Evolutionary conservation across 257 asterid species (phyloP).

Genomic region (Gentiana macrophylla): DNA sequence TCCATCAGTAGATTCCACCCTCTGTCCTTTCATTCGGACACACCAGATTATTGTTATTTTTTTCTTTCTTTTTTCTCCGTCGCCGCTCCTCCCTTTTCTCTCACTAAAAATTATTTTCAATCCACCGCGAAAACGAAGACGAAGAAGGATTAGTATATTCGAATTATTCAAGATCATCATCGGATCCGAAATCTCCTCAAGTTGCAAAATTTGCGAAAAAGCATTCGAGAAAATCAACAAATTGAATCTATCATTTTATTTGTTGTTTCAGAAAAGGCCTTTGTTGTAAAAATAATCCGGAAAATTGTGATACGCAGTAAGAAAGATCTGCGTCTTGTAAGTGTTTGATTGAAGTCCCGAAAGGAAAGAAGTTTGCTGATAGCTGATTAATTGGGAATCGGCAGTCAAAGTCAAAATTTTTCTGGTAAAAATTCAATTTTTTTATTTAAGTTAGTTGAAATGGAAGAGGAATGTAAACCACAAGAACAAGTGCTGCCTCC

Average conservation of each 20-base stretch:
- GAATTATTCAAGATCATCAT: slow-evolving; percentile 4
- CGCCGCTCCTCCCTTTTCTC: not conserved
- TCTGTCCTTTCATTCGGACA: not conserved
- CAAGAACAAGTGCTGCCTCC: slow-evolving; percentile 16
- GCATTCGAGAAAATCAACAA: not conserved
- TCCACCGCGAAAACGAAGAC: not conserved
- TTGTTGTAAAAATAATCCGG: not conserved
- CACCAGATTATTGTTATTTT: too few species aligned
- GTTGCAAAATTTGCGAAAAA: not conserved
- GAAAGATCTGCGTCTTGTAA: not conserved
- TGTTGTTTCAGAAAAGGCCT: not conserved
- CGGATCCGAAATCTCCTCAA: not conserved
- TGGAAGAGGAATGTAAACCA: slow-evolving; percentile 48
- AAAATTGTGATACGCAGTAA: not conserved
- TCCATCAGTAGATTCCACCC: slow-evolving; percentile 10
- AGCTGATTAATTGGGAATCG: not conserved
- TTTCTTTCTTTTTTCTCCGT: not conserved
- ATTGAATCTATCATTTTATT: not conserved
- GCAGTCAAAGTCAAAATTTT: too few species aligned
- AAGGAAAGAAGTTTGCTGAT: not conserved
- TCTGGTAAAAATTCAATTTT: slow-evolving; percentile 2
- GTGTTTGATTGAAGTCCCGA: not conserved
- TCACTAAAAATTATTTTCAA: not conserved
- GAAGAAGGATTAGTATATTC: not conserved
- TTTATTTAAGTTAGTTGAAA: slow-evolving; percentile 15